phyloP scores from a whole-genome alignment of 306 rosid species.

The Elaeagnus macrophylla region DNA sequence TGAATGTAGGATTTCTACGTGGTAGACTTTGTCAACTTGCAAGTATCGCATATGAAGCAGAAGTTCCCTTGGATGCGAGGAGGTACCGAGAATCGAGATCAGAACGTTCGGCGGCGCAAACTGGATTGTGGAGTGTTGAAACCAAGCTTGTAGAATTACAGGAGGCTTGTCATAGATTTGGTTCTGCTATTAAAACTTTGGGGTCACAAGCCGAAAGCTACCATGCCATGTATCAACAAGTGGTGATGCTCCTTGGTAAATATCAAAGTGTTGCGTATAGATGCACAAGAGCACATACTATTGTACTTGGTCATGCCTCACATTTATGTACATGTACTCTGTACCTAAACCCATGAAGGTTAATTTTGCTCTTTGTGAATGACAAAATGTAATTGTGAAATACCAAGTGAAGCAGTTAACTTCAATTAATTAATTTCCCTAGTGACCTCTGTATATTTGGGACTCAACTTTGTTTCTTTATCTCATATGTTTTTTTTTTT shows the following conservation, averaged over 20 bases:
- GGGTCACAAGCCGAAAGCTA: constrained; percentile 43
- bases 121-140: constrained; percentile 53
- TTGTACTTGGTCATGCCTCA: too few species aligned
- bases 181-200: constrained; percentile 47
- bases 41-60: constrained; percentile 44
- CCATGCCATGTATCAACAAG: constrained; percentile 39
- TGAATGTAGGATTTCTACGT: constrained; percentile 70
- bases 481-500: too few species aligned
- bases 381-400: too few species aligned
- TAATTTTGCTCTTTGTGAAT: too few species aligned
- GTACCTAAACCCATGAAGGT: too few species aligned
- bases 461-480: too few species aligned
- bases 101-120: constrained; percentile 34
- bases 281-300: too few species aligned
- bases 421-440: too few species aligned
- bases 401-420: too few species aligned
- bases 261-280: neutral
- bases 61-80: constrained; percentile 32
- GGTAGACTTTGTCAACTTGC: constrained; percentile 38
- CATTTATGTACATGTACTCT: too few species aligned
- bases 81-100: constrained; percentile 29
- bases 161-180: constrained; percentile 53
- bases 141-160: constrained; percentile 55
- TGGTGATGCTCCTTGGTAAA: constrained; percentile 59
- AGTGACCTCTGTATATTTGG: too few species aligned